Evolutionary conservation across 1,284 basidiomycete species (phyloP), one percentile per base, ranked within the genome.

Genomic region (Trichosporon asahii): DNA sequence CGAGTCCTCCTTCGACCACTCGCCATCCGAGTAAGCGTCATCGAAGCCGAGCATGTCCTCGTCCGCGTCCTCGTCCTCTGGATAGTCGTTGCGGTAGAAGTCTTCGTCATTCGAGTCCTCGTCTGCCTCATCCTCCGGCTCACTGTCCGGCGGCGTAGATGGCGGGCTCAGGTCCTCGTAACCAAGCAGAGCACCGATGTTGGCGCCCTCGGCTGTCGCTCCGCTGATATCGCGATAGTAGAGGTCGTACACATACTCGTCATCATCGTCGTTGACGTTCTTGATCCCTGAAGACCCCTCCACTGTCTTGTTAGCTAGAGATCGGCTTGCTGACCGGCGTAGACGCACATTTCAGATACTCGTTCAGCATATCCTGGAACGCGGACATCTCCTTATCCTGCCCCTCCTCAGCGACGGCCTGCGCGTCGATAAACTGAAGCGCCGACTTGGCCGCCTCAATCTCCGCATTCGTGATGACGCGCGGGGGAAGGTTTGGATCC

Each of bases 31-130:
- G 44, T 73, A 76, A 7, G 78, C 77, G 25, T 74, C 73, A 15
- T 73, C 73, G 64, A 77, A 83, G 1, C 76, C 81, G 57, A 77
- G 75, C 77, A 82, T 80, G 70, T 84, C 81, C 69, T 79, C 77
- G 72, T 82, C 82, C 0, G 79, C 80, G 73, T 82, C 83, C 69
- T 84, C 83, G 64, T 84, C 83, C 70, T 84, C 83, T 4, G 83
- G 83, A 70, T 84, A 84, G 72, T 84, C 83, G 67, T 84, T 84
- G 53, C 82, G 76, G 70, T 84, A 84, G 66, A 79, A 84, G 70
- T 84, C 83, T 67, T 84, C 83, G 63, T 84, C 83, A 69, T 85
- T 84, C 4, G 77, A 79, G 72, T 85, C 84, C 72, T 84, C 83
- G 72, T 85, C 84, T 8, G 83, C 83, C 75, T 83, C 82, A 72